phyloP scores from a whole-genome alignment of 192 early-diverging fungal genomes.

The Coemansia sp. region DNA sequence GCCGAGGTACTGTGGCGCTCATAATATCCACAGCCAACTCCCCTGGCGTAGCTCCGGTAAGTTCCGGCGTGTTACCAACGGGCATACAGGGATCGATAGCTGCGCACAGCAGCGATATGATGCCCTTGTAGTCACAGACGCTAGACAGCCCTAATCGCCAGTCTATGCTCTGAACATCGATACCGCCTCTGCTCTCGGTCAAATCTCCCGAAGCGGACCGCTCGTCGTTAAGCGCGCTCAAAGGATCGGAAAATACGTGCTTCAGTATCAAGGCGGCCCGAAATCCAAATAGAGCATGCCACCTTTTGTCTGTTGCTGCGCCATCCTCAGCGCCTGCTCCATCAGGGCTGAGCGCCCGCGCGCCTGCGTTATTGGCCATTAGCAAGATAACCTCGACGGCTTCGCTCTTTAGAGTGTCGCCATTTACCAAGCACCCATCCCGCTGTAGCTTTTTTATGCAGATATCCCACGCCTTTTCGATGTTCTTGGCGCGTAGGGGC shows the following conservation, averaged over 20 bases:
- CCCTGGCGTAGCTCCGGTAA: not conserved
- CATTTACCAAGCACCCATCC: not conserved
- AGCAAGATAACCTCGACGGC: slow-evolving; percentile 21
- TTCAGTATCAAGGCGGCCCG: not conserved
- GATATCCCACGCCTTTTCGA: slow-evolving; percentile 46
- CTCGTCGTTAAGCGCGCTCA: not conserved
- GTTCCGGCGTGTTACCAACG: slow-evolving; percentile 16
- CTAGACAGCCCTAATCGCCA: slow-evolving; percentile 9
- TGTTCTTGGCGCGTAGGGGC: slow-evolving; percentile 34
- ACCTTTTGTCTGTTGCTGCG: not conserved
- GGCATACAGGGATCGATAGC: slow-evolving; percentile 3
- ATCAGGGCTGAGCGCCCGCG: not conserved
- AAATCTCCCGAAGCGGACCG: slow-evolving; percentile 4
- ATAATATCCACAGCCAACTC: slow-evolving; percentile 17
- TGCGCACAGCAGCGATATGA: slow-evolving; percentile 9
- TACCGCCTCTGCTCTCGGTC: not conserved
- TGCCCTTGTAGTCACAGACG: slow-evolving; percentile 14
- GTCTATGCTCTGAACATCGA: not conserved
- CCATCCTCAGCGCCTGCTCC: not conserved
- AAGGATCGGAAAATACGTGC: not conserved
- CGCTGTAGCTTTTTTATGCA: slow-evolving; percentile 23
- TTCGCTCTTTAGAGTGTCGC: slow-evolving; percentile 1
- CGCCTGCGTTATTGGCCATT: slow-evolving; percentile 1
- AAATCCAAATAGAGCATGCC: slow-evolving; percentile 3
- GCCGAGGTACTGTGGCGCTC: slow-evolving; percentile 7